Evolutionary conservation across 2,329 filamentous ascomycete species (phyloP), one percentile per base, ranked within the genome.

Genomic region (Drechmeria coniospora): DNA sequence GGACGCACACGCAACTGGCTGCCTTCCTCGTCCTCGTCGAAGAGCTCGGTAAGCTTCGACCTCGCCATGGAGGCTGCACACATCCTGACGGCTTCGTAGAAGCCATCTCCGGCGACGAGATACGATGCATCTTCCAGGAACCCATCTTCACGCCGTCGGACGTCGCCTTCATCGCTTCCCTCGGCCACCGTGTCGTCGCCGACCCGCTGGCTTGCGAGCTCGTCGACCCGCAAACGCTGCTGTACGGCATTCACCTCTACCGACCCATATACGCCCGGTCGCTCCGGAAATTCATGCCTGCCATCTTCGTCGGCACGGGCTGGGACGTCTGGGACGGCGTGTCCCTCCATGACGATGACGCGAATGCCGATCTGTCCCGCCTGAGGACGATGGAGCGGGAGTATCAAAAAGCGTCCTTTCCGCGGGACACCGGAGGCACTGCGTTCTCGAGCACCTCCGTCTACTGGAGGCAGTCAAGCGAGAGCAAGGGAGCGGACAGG

Each of bases 181-280:
- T 75, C 0, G 66, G 69, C n/a, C 66, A 69, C 28, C 30, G 49
- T 2, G 54, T 65, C 4, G 53, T 67, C 4, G 52, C 63, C 1
- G 54, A 64, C 2, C 75, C 76, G 0, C 41, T 31, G 1, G 74
- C 60, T 0, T 74, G 69, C 37, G 45, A 57, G 0, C 38, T 58
- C 5, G 54, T 79, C 8, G 54, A 60, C 11, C 26, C 42, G 0
- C 40, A 50, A 0, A 63, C 68, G 0, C 43, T 81, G 2, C 53
- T 77, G 2, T 80, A 68, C 36, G 74, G 68, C 1, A 59, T 79
- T 0, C 74, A 79, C 27, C 57, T 74, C 32, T 71, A 72, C 31
- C 55, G 52, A 14, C 55, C 50, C 21, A 58, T 65, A 22, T 79
- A 70, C 27, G 52, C 62, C 14, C 44, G 56, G 5, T 57, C 70